Conservation (phyloP, 306 rosid species). For the Cucurbita maxima region DNA sequence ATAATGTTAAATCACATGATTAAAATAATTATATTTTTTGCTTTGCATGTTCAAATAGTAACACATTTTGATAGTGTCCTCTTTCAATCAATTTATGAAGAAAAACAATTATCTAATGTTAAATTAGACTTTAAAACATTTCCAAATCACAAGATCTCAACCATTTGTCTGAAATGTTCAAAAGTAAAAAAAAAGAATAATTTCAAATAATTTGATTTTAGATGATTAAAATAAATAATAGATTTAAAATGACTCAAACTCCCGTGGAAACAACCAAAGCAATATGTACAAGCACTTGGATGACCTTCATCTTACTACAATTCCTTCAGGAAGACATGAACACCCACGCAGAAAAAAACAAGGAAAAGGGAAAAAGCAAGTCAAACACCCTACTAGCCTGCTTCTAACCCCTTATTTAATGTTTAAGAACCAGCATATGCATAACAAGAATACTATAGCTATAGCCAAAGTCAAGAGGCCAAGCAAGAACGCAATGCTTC, state of each 20-base stretch:
- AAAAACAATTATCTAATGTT: neutral
- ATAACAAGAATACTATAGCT: neutral
- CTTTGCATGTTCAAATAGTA: neutral
- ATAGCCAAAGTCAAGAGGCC: neutral
- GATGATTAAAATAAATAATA: neutral
- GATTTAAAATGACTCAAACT: neutral
- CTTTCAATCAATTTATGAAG: neutral
- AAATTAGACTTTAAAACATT: too few species aligned
- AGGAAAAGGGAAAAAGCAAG: neutral
- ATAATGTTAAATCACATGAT: neutral
- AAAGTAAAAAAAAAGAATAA: neutral
- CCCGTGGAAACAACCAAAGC: neutral
- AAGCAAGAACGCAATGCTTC: neutral
- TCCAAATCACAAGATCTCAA: neutral
- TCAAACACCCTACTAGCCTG: neutral
- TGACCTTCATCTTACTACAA: neutral
- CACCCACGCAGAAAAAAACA: neutral
- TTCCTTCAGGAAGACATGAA: neutral
- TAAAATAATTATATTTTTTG: neutral
- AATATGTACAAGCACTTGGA: neutral
- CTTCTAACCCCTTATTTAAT: neutral
- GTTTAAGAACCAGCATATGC: neutral
- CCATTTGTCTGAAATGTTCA: neutral
- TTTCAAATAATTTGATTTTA: neutral
- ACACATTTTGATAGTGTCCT: neutral